A percentile compares a stretch with the other conserved stretches of the same genome.
Conservation (phyloP, 768 basidiomycete species). For the Gyrodon lividus region DNA sequence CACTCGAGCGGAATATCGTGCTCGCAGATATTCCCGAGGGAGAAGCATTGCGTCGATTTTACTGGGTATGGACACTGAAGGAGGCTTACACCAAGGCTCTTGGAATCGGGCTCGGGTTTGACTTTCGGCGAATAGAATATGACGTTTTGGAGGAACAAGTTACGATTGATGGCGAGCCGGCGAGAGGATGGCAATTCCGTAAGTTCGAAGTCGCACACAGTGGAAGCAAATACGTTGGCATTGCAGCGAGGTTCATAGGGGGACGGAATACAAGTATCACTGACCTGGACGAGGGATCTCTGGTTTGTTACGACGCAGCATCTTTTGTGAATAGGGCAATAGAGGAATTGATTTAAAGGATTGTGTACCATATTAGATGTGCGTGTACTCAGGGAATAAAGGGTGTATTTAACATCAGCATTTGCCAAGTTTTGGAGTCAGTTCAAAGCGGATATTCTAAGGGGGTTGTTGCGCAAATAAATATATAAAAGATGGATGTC, state of each 20-base stretch:
- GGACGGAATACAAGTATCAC: slow-evolving; percentile 34
- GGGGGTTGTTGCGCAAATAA: slow-evolving; percentile 7
- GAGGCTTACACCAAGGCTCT: slow-evolving; percentile 91
- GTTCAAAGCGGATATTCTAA: background rate
- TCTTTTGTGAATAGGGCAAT: slow-evolving; percentile 49
- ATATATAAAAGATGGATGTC: slow-evolving; percentile 4
- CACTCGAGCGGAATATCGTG: slow-evolving; percentile 33
- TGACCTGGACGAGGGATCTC: slow-evolving; percentile 37
- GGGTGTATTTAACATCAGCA: slow-evolving; percentile 11
- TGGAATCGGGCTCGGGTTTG: slow-evolving; percentile 79
- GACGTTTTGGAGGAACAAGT: slow-evolving; percentile 51
- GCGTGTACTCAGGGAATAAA: slow-evolving; percentile 13
- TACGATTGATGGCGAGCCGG: slow-evolving; percentile 55
- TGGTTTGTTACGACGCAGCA: slow-evolving; percentile 46
- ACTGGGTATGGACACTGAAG: slow-evolving; percentile 88
- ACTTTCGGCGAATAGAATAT: slow-evolving; percentile 76
- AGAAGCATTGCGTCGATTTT: slow-evolving; percentile 63
- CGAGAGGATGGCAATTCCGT: slow-evolving; percentile 66
- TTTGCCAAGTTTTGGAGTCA: background rate
- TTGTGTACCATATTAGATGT: slow-evolving; percentile 12
- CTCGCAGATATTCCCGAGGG: slow-evolving; percentile 40
- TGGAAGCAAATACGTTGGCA: slow-evolving; percentile 59
- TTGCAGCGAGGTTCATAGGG: slow-evolving; percentile 62
- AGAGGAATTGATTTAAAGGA: slow-evolving; percentile 35
- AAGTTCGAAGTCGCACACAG: slow-evolving; percentile 54